Conservation (phyloP, 305 asterid species). For the Fraxinus greggii region DNA sequence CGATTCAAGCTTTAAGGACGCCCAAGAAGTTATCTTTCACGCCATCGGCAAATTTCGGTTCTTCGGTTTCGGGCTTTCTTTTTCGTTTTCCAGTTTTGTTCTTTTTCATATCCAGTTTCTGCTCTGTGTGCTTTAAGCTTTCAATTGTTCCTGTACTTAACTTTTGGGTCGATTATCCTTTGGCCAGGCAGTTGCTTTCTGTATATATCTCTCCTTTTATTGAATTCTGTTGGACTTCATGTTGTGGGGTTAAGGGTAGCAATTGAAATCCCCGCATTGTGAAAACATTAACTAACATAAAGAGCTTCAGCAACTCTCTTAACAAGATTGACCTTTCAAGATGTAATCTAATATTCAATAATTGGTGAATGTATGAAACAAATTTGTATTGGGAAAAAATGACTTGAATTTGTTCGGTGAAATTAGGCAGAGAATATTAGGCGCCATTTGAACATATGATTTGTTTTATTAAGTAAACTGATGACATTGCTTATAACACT, state of each 20-base stretch:
- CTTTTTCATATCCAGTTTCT: neutral
- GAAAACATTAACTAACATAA: neutral
- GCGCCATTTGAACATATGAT: neutral
- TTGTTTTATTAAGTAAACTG: neutral
- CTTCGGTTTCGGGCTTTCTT: neutral
- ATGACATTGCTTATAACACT: neutral
- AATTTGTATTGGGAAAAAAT: neutral
- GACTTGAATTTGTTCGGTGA: neutral
- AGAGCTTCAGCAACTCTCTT: neutral
- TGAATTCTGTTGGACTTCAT: neutral
- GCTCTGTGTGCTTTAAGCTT: neutral
- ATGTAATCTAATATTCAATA: neutral
- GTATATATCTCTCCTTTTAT: neutral
- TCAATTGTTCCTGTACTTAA: neutral
- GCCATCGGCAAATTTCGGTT: neutral
- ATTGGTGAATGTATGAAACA: neutral
- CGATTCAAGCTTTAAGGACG: neutral
- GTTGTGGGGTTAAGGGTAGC: neutral
- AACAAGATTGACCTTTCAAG: neutral
- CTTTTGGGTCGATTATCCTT: neutral
- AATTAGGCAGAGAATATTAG: neutral
- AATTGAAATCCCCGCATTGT: neutral
- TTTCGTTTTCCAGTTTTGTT: neutral
- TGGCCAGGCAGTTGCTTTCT: neutral
- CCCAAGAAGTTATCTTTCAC: neutral